Percentiles rank a stretch among this genome's conserved stretches.
Evolutionary conservation across 495 filamentous ascomycete species (phyloP).

Genomic region (Neurospora pannonica): DNA sequence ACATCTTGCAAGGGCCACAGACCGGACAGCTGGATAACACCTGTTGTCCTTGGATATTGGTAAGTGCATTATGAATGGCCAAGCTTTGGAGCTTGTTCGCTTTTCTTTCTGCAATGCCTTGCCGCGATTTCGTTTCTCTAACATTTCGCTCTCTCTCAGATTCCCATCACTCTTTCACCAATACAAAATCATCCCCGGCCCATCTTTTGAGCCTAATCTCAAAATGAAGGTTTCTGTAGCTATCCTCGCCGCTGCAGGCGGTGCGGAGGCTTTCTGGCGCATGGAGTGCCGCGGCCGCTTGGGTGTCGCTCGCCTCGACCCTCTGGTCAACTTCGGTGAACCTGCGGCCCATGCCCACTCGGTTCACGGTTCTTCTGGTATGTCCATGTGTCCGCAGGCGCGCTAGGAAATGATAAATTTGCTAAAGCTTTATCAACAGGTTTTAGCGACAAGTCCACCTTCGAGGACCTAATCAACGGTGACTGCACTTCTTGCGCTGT

Average conservation of each 20-base stretch:
- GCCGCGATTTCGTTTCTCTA: not conserved
- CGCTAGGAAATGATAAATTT: not conserved
- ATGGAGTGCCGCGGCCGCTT: slow-evolving; percentile 64
- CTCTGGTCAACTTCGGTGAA: slow-evolving; percentile 51
- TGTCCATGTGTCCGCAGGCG: slow-evolving; percentile 7
- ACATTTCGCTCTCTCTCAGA: not conserved
- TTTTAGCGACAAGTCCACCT: slow-evolving; percentile 38
- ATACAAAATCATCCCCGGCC: not conserved
- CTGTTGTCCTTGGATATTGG: not conserved
- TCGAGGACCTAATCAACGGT: slow-evolving; percentile 40
- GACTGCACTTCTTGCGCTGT: slow-evolving; percentile 58
- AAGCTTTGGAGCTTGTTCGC: not conserved
- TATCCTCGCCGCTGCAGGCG: slow-evolving; percentile 18
- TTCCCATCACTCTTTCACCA: slow-evolving; percentile 8
- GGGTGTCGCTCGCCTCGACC: slow-evolving; percentile 62
- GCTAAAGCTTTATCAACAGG: slow-evolving; percentile 20
- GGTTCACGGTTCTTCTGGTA: slow-evolving; percentile 58
- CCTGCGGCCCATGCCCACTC: slow-evolving; percentile 62
- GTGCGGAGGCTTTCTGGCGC: slow-evolving; percentile 71
- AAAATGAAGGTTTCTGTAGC: slow-evolving; percentile 24
- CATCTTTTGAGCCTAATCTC: not conserved
- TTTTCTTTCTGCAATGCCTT: not conserved
- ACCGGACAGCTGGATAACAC: not conserved
- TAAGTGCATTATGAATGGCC: not conserved
- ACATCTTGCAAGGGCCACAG: not conserved